Evolutionary conservation across 2,329 filamentous ascomycete species (phyloP).

Genomic region (Knufia fluminis): DNA sequence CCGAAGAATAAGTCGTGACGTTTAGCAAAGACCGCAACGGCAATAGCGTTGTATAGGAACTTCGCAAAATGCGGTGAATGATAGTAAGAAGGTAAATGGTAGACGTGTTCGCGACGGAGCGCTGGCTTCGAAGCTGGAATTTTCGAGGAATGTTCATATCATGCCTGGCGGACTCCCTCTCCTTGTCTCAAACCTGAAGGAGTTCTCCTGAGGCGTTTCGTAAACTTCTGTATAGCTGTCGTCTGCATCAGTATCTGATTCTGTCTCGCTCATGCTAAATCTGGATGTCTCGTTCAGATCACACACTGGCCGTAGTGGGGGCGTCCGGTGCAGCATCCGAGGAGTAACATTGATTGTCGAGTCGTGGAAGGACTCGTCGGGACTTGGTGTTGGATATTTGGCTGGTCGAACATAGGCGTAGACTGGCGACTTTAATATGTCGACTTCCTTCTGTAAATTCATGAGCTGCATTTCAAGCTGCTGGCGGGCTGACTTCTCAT

Average conservation of each 20-base stretch:
- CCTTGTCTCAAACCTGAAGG: constrained; percentile 17
- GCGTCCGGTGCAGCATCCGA: constrained; percentile 14
- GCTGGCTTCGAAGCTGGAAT: too few relatives aligned
- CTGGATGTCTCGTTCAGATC: constrained; percentile 16
- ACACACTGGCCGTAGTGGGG: constrained; percentile 2
- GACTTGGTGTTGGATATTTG: constrained; percentile 19
- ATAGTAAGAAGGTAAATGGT: not conserved
- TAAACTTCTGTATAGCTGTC: constrained; percentile 19
- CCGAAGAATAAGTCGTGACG: too few relatives aligned
- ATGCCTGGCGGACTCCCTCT: constrained; percentile 6
- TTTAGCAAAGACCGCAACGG: too few relatives aligned
- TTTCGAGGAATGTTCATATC: constrained; percentile 9
- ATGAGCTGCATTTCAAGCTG: constrained; percentile 37
- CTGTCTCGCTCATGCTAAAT: constrained; percentile 19
- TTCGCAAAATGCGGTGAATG: too few relatives aligned
- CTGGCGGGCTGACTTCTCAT: constrained; percentile 39
- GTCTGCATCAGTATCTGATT: constrained; percentile 17
- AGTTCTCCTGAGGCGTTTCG: constrained; percentile 20
- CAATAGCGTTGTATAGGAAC: too few relatives aligned
- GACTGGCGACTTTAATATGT: constrained; percentile 18
- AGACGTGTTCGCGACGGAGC: too few relatives aligned
- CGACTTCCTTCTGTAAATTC: constrained; percentile 32
- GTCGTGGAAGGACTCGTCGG: constrained; percentile 13
- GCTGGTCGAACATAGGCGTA: constrained; percentile 19
- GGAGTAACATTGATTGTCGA: constrained; percentile 13